Percentiles rank a stretch among this genome's conserved stretches.
Conservation (phyloP, 345 rosid genomes). For the Lagerstroemia speciosa region DNA sequence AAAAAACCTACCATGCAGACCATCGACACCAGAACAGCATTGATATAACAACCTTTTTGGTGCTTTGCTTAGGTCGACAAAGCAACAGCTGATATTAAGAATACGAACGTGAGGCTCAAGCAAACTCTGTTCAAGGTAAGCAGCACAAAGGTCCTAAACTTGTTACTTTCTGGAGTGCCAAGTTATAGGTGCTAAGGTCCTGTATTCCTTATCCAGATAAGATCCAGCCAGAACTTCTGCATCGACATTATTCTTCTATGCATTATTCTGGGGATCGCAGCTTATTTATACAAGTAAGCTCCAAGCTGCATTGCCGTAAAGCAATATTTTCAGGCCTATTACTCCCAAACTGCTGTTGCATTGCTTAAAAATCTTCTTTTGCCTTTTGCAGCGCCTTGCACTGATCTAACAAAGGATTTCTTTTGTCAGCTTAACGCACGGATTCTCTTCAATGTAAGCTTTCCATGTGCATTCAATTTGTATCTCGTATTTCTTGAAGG, state of each 20-base stretch:
- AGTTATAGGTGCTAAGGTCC: background rate
- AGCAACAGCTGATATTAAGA: slow-evolving; percentile 56
- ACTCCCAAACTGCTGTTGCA: background rate
- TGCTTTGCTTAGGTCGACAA: slow-evolving; percentile 58
- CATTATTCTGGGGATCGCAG: slow-evolving; percentile 58
- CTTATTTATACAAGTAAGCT: slow-evolving; percentile 68
- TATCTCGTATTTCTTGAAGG: background rate
- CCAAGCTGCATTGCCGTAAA: background rate
- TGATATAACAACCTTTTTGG: background rate
- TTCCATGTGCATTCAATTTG: background rate
- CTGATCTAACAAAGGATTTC: too few species aligned
- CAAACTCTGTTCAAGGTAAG: slow-evolving; percentile 53
- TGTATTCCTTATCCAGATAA: slow-evolving; percentile 34
- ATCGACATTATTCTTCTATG: slow-evolving; percentile 66
- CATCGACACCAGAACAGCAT: background rate
- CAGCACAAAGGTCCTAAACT: background rate
- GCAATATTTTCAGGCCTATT: background rate
- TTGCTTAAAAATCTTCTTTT: too few species aligned
- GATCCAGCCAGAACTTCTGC: slow-evolving; percentile 70
- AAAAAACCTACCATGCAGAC: background rate
- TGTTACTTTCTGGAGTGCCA: slow-evolving; percentile 1
- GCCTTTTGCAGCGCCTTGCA: too few species aligned
- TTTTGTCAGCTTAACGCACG: too few species aligned
- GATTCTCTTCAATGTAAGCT: background rate
- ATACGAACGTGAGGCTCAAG: slow-evolving; percentile 70